Base-by-base conservation (phyloP, 768 basidiomycete species). In the Flagelloscypha sp. region DNA sequence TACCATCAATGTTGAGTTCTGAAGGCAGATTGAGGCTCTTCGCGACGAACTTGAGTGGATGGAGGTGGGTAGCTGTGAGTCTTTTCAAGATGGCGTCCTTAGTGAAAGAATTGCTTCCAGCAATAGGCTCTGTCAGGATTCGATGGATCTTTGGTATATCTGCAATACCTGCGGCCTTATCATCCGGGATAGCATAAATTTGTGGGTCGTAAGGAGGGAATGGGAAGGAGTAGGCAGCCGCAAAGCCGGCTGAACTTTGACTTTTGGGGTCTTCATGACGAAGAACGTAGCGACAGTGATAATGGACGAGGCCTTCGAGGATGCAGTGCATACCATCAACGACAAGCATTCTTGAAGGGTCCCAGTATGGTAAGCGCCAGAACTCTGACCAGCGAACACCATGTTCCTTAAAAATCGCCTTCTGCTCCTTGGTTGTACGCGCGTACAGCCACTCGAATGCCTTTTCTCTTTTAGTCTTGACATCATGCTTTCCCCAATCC, bases 291-390 rank as follows among this genome's bases (percentile, higher is more conserved):
- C 17, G 27, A 2, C 24, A 4, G 15, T 30, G 41, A 22, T 16
- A 25, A 18, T 35, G 33, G 12, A 20, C 27, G 21, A 5, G 37
- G 16, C 5, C 36, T 20, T 36, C 8, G 20, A 38, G 21, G 17
- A 48, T 16, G 30, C 37, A 43, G 39, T 55, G 54, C 52, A 55
- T 55, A 2, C 36, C 6, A 22, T 55, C 40, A 3, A 50, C 40
- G 3, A 52, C 44, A 2, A 47, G 16, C 9, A 35, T 38, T 5
- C n/a, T 3, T 19, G 43, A 25, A 5, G 52, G 52, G 18, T 48
- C 24, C 54, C 52, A 55, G 27, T 55, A 52, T 5, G 33, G 33
- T 2, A 55, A 41, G 2, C 27, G 5, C 31, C 43, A 44, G 10
- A 55, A 37, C 30, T 40, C 13, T 3, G 42, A 48, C 50, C 48